Conservation (phyloP, 768 basidiomycete species). For the Hemileccinum rubropunctum region DNA sequence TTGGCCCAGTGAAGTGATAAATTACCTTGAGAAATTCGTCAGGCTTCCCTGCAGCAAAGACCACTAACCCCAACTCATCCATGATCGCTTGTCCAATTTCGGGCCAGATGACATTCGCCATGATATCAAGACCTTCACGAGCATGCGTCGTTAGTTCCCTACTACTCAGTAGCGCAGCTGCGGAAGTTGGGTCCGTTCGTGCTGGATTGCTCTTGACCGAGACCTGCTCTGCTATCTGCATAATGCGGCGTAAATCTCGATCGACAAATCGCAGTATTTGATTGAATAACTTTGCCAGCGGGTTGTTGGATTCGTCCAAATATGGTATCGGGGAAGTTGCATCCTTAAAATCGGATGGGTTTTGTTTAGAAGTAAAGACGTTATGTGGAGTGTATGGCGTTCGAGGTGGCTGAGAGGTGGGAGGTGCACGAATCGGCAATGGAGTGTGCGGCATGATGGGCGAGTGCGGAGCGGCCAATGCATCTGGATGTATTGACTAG, state of each 20-base stretch:
- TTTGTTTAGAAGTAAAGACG: conserved; percentile 43
- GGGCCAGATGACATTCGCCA: conserved; percentile 87
- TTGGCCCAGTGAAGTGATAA: not conserved
- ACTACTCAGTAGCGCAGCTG: not conserved
- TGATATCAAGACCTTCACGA: conserved; percentile 66
- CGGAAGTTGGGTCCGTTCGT: conserved; percentile 9
- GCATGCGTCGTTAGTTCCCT: conserved; percentile 6
- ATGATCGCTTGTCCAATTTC: conserved; percentile 79
- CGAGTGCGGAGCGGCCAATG: conserved; percentile 65
- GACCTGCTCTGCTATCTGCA: conserved; percentile 74
- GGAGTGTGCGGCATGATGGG: conserved; percentile 79
- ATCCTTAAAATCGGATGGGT: conserved; percentile 35
- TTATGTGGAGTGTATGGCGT: conserved; percentile 55
- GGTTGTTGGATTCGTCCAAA: conserved; percentile 63
- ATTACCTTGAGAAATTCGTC: conserved; percentile 84
- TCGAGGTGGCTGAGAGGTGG: conserved; percentile 43
- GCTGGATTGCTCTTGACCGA: conserved; percentile 45
- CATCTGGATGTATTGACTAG: conserved; percentile 74
- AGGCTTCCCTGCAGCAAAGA: conserved; percentile 92
- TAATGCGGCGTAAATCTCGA: conserved; percentile 66
- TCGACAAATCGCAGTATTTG: conserved; percentile 79
- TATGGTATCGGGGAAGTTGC: conserved; percentile 42
- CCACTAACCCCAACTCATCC: conserved; percentile 74
- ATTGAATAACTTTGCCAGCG: conserved; percentile 77
- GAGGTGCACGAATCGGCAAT: conserved; percentile 31